Evolutionary conservation across 139 green algal species (phyloP).

Genomic region (Tetradesmus lagerheimii): DNA sequence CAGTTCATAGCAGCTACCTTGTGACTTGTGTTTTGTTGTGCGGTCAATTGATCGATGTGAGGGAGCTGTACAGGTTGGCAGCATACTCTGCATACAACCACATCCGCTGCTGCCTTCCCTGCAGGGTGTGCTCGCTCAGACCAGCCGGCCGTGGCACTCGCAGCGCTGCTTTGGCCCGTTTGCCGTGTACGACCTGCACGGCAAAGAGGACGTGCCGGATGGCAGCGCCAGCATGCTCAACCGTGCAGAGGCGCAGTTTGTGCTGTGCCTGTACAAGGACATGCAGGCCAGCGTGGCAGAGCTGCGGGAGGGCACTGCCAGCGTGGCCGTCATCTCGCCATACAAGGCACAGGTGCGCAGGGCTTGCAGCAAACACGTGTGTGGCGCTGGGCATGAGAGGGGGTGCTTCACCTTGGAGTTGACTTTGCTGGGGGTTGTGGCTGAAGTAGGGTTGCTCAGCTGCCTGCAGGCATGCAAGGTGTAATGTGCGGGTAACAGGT

Average conservation of each 20-base stretch:
- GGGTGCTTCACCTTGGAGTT: neutral
- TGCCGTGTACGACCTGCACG: constrained; percentile 81
- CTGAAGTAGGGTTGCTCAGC: too few relatives aligned
- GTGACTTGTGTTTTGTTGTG: too few relatives aligned
- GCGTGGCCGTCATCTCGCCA: constrained; percentile 91
- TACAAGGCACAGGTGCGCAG: constrained; percentile 90
- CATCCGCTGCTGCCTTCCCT: neutral
- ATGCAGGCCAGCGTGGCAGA: constrained; percentile 45
- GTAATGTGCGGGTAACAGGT: too few relatives aligned
- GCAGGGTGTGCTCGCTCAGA: constrained; percentile 64
- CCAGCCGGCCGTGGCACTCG: constrained; percentile 78
- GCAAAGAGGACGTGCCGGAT: constrained; percentile 61
- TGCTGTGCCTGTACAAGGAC: constrained; percentile 56
- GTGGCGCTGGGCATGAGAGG: neutral
- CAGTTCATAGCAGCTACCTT: too few relatives aligned
- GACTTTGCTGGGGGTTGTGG: constrained; percentile 35
- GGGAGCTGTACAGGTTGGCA: too few relatives aligned
- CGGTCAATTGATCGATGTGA: too few relatives aligned
- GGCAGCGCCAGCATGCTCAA: constrained; percentile 70
- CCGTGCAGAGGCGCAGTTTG: constrained; percentile 57
- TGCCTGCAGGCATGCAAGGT: too few relatives aligned
- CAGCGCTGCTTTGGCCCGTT: constrained; percentile 81
- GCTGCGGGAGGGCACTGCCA: constrained; percentile 36
- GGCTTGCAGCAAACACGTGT: too few relatives aligned
- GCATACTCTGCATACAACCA: neutral